phyloP scores from a whole-genome alignment of 83 land plant genomes.

The Diphasiastrum complanatum region DNA sequence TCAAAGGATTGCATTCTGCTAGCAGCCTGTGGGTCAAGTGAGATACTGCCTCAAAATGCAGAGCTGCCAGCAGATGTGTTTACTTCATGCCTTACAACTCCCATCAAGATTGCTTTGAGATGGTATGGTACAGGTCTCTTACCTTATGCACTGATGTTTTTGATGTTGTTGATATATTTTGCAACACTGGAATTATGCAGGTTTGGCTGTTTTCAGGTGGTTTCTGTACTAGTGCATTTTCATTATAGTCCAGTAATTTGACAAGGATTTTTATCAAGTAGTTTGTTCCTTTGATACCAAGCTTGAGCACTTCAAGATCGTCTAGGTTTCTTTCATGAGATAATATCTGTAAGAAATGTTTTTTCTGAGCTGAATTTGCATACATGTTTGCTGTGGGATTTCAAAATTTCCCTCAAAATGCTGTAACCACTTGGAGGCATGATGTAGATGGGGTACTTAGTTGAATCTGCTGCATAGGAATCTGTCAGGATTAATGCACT shows the following conservation, averaged over 20 bases:
- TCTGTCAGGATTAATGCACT: no score
- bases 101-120: constrained; percentile 92
- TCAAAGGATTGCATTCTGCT: constrained; percentile 83
- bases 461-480: no score
- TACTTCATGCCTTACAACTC: constrained; percentile 94
- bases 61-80: constrained; percentile 96
- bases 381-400: no score
- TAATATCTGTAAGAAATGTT: no score
- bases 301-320: no score
- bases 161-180: background rate
- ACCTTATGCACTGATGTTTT: background rate
- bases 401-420: no score
- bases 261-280: no score
- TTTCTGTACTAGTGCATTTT: background rate
- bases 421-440: no score
- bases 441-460: no score
- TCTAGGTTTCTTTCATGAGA: no score
- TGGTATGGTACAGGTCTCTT: constrained; percentile 43
- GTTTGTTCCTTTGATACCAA: background rate
- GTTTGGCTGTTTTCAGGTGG: background rate
- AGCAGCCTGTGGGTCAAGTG: constrained; percentile 95
- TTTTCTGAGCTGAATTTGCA: no score
- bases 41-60: constrained; percentile 88
- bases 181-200: constrained; percentile 11
- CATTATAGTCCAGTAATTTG: background rate